Conservation (phyloP, 192 early-diverging fungal species). For the Backusella luteola region DNA sequence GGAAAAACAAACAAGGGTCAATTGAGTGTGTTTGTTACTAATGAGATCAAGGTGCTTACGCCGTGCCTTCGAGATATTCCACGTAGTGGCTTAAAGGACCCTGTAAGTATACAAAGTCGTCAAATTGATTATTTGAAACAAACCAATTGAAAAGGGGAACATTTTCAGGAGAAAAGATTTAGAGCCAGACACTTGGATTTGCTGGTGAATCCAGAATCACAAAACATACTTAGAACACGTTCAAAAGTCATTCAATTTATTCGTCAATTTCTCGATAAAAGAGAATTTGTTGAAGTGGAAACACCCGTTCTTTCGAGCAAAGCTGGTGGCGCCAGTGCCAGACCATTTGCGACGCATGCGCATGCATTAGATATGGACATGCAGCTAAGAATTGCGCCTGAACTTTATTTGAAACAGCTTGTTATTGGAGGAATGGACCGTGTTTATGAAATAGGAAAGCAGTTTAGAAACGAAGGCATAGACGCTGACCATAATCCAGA, state of each 20-base stretch:
- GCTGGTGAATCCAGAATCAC: conserved; percentile 60
- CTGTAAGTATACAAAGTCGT: conserved; percentile 17
- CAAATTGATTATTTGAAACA: background rate
- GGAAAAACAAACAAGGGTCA: conserved; percentile 73
- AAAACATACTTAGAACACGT: conserved; percentile 54
- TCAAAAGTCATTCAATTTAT: conserved; percentile 61
- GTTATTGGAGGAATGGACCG: conserved; percentile 83
- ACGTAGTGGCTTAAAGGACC: conserved; percentile 57
- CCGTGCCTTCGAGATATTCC: conserved; percentile 75
- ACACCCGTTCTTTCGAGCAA: conserved; percentile 75
- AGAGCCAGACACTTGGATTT: conserved; percentile 74
- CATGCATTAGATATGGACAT: conserved; percentile 67
- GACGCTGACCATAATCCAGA: conserved; percentile 89
- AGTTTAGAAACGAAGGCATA: conserved; percentile 90
- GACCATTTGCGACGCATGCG: conserved; percentile 71
- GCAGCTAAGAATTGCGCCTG: conserved; percentile 81
- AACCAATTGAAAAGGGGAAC: background rate
- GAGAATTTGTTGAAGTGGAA: conserved; percentile 81
- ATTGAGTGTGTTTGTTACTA: conserved; percentile 61
- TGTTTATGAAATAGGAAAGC: conserved; percentile 88
- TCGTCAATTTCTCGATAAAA: conserved; percentile 58
- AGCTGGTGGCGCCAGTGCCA: conserved; percentile 80
- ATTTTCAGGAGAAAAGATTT: conserved; percentile 59
- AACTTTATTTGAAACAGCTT: conserved; percentile 85
- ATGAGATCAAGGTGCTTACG: conserved; percentile 51